Evolutionary conservation across 345 rosid species (phyloP).

Genomic region (Euphorbia pulcherrima): DNA sequence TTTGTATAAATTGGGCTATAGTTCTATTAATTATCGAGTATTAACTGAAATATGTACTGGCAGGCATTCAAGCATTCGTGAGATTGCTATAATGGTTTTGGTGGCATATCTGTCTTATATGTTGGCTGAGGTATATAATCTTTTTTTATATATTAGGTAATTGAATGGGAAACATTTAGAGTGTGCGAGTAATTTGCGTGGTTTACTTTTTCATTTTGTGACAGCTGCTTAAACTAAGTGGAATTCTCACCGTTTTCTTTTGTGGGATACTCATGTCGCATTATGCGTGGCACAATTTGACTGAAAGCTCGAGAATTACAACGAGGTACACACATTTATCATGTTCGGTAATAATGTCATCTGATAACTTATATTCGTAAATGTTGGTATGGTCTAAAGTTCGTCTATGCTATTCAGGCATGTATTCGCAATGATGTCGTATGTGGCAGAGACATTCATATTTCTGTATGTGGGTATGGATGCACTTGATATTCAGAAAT

Average conservation of each 20-base stretch:
- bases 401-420: constrained; percentile 43
- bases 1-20: background rate
- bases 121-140: constrained; percentile 67
- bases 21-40: no score
- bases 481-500: constrained; percentile 75
- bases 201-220: background rate
- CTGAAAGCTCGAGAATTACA: constrained; percentile 73
- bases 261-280: constrained; percentile 84
- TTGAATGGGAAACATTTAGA: background rate
- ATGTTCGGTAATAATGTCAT: background rate
- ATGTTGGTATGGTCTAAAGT: background rate
- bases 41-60: background rate
- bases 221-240: constrained; percentile 78
- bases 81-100: constrained; percentile 63
- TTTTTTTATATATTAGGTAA: background rate
- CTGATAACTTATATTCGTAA: background rate
- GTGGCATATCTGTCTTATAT: constrained; percentile 89
- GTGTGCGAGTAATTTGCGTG: background rate
- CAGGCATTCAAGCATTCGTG: constrained; percentile 80
- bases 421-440: constrained; percentile 81
- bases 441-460: constrained; percentile 81
- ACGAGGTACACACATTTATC: constrained; percentile 40
- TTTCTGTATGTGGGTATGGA: constrained; percentile 93
- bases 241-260: constrained; percentile 90
- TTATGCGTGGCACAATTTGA: constrained; percentile 50